Conservation (phyloP, 495 filamentous ascomycete genomes). For the Penicillium crystallinum region DNA sequence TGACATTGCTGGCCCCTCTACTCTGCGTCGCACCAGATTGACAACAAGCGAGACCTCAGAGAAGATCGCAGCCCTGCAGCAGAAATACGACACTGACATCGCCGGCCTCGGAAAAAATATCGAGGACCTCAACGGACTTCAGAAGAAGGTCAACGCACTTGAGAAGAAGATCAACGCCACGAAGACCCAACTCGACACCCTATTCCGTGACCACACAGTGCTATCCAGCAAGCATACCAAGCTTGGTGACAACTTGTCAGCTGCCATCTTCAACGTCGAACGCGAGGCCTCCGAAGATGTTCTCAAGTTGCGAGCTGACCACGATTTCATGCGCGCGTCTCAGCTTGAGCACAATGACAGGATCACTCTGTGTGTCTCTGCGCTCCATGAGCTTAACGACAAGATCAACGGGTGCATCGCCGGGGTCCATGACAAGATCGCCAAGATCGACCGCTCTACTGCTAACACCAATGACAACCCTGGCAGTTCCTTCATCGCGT, state of each 20-base stretch:
- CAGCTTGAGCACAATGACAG: neutral
- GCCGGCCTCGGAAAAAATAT: neutral
- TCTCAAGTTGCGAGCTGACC: neutral
- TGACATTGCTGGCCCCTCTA: neutral
- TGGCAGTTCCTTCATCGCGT: slow-evolving; percentile 3
- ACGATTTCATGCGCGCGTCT: neutral
- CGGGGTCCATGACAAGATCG: neutral
- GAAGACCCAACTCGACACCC: neutral
- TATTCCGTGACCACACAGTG: neutral
- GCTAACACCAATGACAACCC: neutral
- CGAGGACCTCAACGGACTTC: neutral
- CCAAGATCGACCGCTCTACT: no score
- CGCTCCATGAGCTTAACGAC: neutral
- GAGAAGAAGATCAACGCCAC: no score
- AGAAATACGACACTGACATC: neutral
- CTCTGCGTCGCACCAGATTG: neutral
- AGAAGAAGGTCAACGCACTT: no score
- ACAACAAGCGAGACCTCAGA: neutral
- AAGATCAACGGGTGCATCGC: neutral
- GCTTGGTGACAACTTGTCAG: no score
- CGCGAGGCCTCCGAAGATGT: neutral
- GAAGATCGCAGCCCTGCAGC: neutral
- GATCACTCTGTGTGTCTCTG: no score
- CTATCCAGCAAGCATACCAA: no score
- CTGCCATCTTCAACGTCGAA: no score